These are phyloP conservation scores for Trichosporon sp. DNA, from an alignment of 1,284 basidiomycete genomes.

Conservation along the genomic window DNA sequence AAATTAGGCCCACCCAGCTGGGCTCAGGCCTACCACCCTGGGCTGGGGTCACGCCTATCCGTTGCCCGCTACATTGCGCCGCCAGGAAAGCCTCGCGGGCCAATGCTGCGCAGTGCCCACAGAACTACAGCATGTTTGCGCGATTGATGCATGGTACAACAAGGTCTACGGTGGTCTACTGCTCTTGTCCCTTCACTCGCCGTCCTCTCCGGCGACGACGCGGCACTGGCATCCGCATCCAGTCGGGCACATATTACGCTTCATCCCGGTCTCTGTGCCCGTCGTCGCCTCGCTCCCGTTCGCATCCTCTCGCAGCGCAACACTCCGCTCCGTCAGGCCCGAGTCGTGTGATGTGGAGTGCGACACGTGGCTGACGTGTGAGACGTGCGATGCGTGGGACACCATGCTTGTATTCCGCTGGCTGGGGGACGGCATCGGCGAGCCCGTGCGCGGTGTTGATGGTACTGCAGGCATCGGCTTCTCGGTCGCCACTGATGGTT, in stretches of 20 bases:
- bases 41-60: not conserved
- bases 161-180: not conserved
- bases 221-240: constrained; percentile 44
- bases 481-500: not conserved
- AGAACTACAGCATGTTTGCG: not conserved
- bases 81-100: not conserved
- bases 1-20: not conserved
- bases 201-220: not conserved
- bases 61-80: not conserved
- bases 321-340: constrained; percentile 7
- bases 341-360: constrained; percentile 9
- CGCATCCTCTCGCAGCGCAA: not conserved
- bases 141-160: not conserved
- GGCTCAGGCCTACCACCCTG: not conserved
- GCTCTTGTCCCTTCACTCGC: not conserved
- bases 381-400: not conserved
- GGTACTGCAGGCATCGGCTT: not conserved
- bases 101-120: not conserved
- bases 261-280: constrained; percentile 16
- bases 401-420: constrained; percentile 1
- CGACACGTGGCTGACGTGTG: not conserved
- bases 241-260: constrained; percentile 30
- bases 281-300: constrained; percentile 5
- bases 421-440: not conserved
- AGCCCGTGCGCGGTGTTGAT: not conserved